Base-by-base conservation (phyloP, 202 grass and related monocot species). In the Elaeis oleifera region DNA sequence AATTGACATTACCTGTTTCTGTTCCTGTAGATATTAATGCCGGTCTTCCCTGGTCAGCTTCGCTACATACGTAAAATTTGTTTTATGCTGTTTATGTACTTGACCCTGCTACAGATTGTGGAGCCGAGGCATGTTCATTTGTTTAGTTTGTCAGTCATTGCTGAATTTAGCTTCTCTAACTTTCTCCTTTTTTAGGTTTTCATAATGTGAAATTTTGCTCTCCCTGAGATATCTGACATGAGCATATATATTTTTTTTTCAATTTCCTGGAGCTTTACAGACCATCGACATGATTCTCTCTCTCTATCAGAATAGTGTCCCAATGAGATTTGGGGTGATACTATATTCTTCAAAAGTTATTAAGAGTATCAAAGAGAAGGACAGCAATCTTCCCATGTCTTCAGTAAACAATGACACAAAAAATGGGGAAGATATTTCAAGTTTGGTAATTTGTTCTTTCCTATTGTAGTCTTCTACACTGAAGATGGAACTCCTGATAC, bases 81-180 rank as follows among this genome's bases (percentile, higher is more conserved):
- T 97, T 97, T 76, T 81, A 92, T 64, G 82, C 88, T 74, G 82
- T 97, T 70, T 97, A 97, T 92, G 85, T 97, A 54, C 61, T 97
- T 18, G 84, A 97, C 86, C 92, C 92, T 79, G 76, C 88, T 65
- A 89, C 88, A 62, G 61, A 61, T 21, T 92, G 87, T 63, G 92
- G 88, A 16, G 73, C 79, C 72, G 77, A 97, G 84, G 92, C 62
- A 89, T 86, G 76, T 79, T 26, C 48, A n/a, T 66, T 29, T 13
- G 26, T 56, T 65, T 57, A 27, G 27, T 53, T 51, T 54, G 6
- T 31, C 57, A 56, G 57, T 6, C 49, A 55, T 79, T 49, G 21
- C 54, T 61, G 0, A 52, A 59, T 32, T 71, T 21, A 80, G 18
- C 59, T 32, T 65, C 52, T 39, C 5, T 18, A 21, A 18, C 9